Evolutionary conservation across 495 filamentous ascomycete genomes (phyloP).

Genomic region (Neurospora sp.): DNA sequence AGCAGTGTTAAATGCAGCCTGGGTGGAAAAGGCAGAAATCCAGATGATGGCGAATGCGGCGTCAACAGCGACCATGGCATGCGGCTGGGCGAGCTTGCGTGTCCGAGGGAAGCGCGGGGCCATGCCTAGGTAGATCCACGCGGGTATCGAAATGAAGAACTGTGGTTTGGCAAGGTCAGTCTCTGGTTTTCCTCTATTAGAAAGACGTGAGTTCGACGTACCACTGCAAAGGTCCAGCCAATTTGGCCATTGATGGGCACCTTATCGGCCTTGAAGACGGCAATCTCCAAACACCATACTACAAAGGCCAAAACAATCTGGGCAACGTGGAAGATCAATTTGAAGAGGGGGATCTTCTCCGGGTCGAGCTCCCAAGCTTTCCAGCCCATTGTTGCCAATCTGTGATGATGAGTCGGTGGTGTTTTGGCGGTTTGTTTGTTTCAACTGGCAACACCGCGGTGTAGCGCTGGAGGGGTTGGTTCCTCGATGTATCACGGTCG

Average conservation of each 20-base stretch:
- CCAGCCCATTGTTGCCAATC: slow-evolving; percentile 15
- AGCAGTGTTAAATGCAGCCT: slow-evolving; percentile 55
- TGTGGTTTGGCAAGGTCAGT: slow-evolving; percentile 22
- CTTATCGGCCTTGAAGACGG: slow-evolving; percentile 52
- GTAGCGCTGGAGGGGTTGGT: neutral
- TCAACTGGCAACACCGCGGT: neutral
- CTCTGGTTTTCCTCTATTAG: neutral
- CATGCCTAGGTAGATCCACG: slow-evolving; percentile 72
- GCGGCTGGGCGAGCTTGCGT: slow-evolving; percentile 66
- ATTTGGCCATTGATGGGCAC: slow-evolving; percentile 56
- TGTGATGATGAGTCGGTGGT: neutral
- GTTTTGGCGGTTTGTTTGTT: neutral
- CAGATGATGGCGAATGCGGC: slow-evolving; percentile 65
- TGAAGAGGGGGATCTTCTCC: slow-evolving; percentile 44
- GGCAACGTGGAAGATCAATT: slow-evolving; percentile 44
- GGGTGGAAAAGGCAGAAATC: slow-evolving; percentile 71
- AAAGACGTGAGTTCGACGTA: slow-evolving; percentile 31
- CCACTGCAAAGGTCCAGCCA: slow-evolving; percentile 69
- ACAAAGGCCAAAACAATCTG: slow-evolving; percentile 63
- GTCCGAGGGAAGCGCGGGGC: slow-evolving; percentile 79
- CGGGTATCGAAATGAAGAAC: slow-evolving; percentile 80
- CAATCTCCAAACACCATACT: slow-evolving; percentile 62
- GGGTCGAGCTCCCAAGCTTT: slow-evolving; percentile 38
- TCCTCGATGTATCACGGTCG: neutral
- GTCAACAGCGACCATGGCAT: slow-evolving; percentile 71